phyloP scores from a whole-genome alignment of 441 rosid genomes.

The Aquilaria agallochum region DNA sequence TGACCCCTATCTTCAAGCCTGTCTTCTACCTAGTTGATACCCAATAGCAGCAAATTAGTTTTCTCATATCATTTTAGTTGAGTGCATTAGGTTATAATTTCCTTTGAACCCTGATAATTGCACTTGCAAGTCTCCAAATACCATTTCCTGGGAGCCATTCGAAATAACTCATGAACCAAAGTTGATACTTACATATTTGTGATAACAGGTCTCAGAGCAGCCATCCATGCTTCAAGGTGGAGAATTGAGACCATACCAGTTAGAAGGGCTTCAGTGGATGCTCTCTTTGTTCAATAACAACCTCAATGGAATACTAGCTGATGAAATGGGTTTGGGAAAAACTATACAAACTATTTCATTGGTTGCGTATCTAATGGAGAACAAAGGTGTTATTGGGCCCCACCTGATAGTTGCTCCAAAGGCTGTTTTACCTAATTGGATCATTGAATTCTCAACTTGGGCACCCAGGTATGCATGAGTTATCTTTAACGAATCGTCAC shows the following conservation, averaged over 20 bases:
- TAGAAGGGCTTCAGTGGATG: conserved; percentile 99
- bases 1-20: no score
- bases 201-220: conserved; percentile 88
- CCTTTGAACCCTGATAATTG: no score
- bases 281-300: conserved; percentile 95
- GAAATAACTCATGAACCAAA: no score
- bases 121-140: no score
- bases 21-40: no score
- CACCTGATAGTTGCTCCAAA: conserved; percentile 99
- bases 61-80: no score
- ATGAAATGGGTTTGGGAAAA: conserved; percentile 99
- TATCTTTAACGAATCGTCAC: conserved; percentile 3
- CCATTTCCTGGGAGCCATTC: no score
- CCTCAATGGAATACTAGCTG: conserved; percentile 98
- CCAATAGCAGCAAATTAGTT: no score
- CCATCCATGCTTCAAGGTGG: conserved; percentile 96
- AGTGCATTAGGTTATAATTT: no score
- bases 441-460: conserved; percentile 93
- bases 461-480: conserved; percentile 60
- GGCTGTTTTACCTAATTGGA: conserved; percentile 99
- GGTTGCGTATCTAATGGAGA: conserved; percentile 91
- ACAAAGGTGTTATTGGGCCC: conserved; percentile 85
- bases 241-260: conserved; percentile 85
- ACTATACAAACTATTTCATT: conserved; percentile 96
- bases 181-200: not conserved